These are phyloP conservation scores for Glomus cerebriforme DNA, from an alignment of 192 early-diverging fungal genomes.

Conservation along the genomic window DNA sequence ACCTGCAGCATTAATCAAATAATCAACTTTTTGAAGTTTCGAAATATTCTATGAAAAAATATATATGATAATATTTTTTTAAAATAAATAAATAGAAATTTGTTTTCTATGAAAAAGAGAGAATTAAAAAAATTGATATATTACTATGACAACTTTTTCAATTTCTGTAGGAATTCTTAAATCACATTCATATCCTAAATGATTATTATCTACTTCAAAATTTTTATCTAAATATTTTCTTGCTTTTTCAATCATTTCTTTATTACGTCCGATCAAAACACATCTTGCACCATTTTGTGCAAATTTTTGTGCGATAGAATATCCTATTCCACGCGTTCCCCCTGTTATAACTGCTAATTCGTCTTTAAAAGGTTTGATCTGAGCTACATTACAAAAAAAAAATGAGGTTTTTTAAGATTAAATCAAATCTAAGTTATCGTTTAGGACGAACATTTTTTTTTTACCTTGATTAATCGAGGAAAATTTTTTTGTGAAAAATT, in stretches of 20 bases:
- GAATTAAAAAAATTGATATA: no score
- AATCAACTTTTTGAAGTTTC: slow-evolving; percentile 39
- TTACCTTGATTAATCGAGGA: background rate
- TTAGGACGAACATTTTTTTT: background rate
- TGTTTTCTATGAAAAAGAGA: background rate
- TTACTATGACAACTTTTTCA: slow-evolving; percentile 46
- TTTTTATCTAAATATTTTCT: slow-evolving; percentile 25
- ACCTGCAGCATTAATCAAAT: slow-evolving; percentile 58
- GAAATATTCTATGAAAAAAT: slow-evolving; percentile 33
- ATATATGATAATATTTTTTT: background rate
- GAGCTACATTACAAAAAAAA: background rate
- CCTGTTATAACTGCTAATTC: slow-evolving; percentile 57
- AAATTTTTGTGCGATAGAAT: slow-evolving; percentile 65
- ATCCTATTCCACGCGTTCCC: slow-evolving; percentile 78
- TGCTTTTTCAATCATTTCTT: slow-evolving; percentile 39
- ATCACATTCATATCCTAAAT: slow-evolving; percentile 48
- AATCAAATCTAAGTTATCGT: background rate
- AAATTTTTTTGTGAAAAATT: background rate
- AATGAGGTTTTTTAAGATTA: background rate
- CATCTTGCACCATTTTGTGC: slow-evolving; percentile 56
- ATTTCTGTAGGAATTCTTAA: slow-evolving; percentile 44
- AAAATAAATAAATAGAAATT: background rate
- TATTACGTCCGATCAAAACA: slow-evolving; percentile 59
- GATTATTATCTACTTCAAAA: slow-evolving; percentile 35
- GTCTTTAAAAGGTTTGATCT: background rate